A percentile compares a stretch with the other conserved stretches of the same genome.
These are phyloP conservation scores for Ophiostoma tasmaniense DNA, from an alignment of 2,329 filamentous ascomycete species.

Conservation along the genomic window DNA sequence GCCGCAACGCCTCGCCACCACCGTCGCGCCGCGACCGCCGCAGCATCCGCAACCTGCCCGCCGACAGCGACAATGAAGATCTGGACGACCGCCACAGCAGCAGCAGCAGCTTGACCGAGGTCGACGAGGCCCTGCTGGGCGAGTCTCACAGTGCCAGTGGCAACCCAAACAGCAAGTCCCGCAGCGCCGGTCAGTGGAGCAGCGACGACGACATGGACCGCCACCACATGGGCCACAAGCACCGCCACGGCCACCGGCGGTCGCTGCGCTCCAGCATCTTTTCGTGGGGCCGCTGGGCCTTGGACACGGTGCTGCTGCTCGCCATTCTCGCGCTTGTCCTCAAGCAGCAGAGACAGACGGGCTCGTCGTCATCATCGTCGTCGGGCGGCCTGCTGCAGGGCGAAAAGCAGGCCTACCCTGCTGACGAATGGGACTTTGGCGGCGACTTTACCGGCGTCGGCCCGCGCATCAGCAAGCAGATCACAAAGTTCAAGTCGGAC, in stretches of 20 bases:
- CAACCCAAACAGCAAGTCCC: neutral
- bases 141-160: constrained; percentile 10
- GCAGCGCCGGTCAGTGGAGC: constrained; percentile 19
- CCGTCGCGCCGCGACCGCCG: constrained; percentile 9
- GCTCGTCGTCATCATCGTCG: neutral
- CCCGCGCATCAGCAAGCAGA: constrained; percentile 28
- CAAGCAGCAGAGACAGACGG: constrained; percentile 24
- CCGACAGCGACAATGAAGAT: constrained; percentile 29
- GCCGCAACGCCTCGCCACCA: constrained; percentile 1
- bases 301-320: constrained; percentile 33
- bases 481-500: constrained; percentile 30
- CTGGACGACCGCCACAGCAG: constrained; percentile 28
- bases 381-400: constrained; percentile 15
- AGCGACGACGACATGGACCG: constrained; percentile 11
- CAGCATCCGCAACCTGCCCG: constrained; percentile 24
- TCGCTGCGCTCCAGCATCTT: constrained; percentile 29
- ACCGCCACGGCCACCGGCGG: constrained; percentile 22
- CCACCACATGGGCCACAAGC: constrained; percentile 2
- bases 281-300: constrained; percentile 29
- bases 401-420: constrained; percentile 6
- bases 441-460: constrained; percentile 32
- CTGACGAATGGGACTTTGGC: constrained; percentile 28
- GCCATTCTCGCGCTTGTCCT: constrained; percentile 32
- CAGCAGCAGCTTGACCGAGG: constrained; percentile 28
- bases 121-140: constrained; percentile 34